Conservation (phyloP, 345 rosid genomes). For the Garcia nutans region DNA sequence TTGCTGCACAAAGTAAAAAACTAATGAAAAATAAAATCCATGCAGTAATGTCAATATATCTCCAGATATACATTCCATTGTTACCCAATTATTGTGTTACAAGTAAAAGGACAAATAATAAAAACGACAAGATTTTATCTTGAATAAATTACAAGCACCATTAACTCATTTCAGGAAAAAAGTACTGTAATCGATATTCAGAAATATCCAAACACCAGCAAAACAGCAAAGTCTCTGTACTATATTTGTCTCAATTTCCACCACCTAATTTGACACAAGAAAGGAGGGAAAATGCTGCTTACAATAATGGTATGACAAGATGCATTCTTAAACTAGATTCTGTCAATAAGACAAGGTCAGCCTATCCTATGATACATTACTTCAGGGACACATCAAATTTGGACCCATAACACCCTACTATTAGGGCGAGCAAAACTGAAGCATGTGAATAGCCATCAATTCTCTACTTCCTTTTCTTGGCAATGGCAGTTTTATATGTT, state of each 20-base stretch:
- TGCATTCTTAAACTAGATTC: slow-evolving; percentile 2
- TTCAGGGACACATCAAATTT: background rate
- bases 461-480: background rate
- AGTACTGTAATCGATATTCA: background rate
- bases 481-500: background rate
- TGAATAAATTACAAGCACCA: background rate
- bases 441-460: background rate
- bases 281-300: background rate
- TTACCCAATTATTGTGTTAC: background rate
- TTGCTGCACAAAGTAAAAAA: slow-evolving; percentile 45
- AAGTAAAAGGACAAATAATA: background rate
- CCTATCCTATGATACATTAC: no score
- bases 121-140: background rate
- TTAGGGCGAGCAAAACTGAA: background rate
- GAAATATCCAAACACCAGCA: background rate
- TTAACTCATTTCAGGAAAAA: no score
- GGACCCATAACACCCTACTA: background rate
- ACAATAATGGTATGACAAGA: background rate
- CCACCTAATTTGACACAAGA: background rate
- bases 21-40: slow-evolving; percentile 2
- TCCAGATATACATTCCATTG: background rate
- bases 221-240: background rate
- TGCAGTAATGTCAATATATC: background rate
- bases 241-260: background rate
- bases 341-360: background rate